Evolutionary conservation across 2,329 filamentous ascomycete species (phyloP).

Genomic region (Pseudogymnoascus sp.): DNA sequence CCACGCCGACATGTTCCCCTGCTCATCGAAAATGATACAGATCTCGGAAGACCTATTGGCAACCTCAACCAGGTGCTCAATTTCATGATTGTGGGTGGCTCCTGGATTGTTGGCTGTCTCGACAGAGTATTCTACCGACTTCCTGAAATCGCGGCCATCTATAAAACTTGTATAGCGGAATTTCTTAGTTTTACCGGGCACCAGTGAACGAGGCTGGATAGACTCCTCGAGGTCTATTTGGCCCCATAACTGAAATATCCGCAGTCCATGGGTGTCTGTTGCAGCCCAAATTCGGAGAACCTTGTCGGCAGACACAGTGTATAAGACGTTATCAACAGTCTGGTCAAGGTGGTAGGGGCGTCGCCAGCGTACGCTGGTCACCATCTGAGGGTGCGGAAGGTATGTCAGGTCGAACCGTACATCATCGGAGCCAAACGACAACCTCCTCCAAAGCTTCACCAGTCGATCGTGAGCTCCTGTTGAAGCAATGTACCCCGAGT

Average conservation of each 20-base stretch:
- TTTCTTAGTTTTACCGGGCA: conserved; percentile 18
- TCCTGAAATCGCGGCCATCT: conserved; percentile 70
- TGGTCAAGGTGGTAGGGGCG: conserved; percentile 70
- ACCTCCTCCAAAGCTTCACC: conserved; percentile 85
- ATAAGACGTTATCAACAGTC: conserved; percentile 76
- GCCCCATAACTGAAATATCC: conserved; percentile 72
- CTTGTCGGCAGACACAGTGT: conserved; percentile 78
- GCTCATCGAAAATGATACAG: conserved; percentile 75
- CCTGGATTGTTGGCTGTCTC: conserved; percentile 46
- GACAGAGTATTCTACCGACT: conserved; percentile 69
- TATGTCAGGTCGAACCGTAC: conserved; percentile 87
- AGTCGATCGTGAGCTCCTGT: conserved; percentile 71
- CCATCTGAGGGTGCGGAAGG: conserved; percentile 70
- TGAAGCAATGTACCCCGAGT: conserved; percentile 80
- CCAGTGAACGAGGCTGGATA: conserved; percentile 41
- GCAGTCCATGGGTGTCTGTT: conserved; percentile 61
- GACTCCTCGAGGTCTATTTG: conserved; percentile 69
- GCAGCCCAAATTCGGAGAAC: conserved; percentile 77
- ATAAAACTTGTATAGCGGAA: conserved; percentile 72
- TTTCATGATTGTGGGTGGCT: conserved; percentile 55
- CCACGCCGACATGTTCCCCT: conserved; percentile 84
- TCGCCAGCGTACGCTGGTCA: conserved; percentile 85
- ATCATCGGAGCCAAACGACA: conserved; percentile 76
- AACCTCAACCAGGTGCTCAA: conserved; percentile 79
- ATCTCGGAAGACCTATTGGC: conserved; percentile 82